Conservation (phyloP, 2,329 filamentous ascomycete species). For the Xylariomycetidae sp. region DNA sequence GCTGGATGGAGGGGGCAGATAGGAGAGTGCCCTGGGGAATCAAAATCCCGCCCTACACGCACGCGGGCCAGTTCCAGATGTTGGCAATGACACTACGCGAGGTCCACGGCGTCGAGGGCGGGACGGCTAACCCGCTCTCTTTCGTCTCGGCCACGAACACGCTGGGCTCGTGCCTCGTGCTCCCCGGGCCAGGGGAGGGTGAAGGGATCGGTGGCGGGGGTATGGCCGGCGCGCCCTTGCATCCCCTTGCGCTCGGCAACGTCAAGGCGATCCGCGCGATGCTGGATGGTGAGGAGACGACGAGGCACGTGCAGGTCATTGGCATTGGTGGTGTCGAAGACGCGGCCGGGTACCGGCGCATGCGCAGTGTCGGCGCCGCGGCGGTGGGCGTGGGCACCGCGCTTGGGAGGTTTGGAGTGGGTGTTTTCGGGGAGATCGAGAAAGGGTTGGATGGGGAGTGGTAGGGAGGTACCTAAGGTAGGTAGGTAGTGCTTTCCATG, state of each 20-base stretch:
- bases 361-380: slow-evolving; percentile 59
- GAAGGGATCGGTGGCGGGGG: slow-evolving; percentile 54
- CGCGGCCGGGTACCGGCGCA: slow-evolving; percentile 54
- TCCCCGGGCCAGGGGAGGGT: slow-evolving; percentile 28
- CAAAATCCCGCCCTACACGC: slow-evolving; percentile 73
- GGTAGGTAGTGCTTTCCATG: too few species aligned
- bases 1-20: not conserved
- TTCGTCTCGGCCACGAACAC: slow-evolving; percentile 75
- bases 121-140: slow-evolving; percentile 39
- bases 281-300: slow-evolving; percentile 42
- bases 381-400: slow-evolving; percentile 66
- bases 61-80: slow-evolving; percentile 56
- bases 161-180: slow-evolving; percentile 60
- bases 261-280: slow-evolving; percentile 59
- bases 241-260: slow-evolving; percentile 70
- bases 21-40: slow-evolving; percentile 49
- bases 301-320: slow-evolving; percentile 56
- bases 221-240: slow-evolving; percentile 64
- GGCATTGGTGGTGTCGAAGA: slow-evolving; percentile 70
- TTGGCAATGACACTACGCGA: slow-evolving; percentile 45
- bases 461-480: too few species aligned
- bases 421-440: slow-evolving; percentile 56
- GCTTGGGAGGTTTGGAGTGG: slow-evolving; percentile 56
- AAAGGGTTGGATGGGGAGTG: slow-evolving; percentile 15
- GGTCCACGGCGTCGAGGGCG: not conserved